A percentile compares a stretch with the other conserved stretches of the same genome.
These are phyloP conservation scores for Diaporthe nobilis DNA, from an alignment of 2,329 filamentous ascomycete genomes.

Conservation along the genomic window DNA sequence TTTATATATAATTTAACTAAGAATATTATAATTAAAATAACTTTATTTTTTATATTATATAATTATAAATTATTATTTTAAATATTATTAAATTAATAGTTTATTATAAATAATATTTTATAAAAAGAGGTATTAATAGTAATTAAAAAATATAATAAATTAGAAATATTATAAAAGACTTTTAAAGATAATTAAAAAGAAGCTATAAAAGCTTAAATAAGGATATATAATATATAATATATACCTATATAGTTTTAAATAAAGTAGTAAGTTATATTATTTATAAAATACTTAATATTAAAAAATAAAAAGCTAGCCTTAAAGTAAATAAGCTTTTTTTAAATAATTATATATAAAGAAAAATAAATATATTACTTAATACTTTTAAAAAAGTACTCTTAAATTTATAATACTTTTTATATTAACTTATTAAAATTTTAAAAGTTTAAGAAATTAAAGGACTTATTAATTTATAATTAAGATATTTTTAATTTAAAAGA, in stretches of 20 bases:
- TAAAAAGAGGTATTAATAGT: background rate
- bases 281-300: no score
- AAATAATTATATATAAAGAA: no score
- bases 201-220: background rate
- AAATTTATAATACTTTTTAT: background rate
- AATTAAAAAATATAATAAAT: background rate
- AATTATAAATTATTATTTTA: background rate
- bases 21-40: background rate
- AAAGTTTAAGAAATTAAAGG: background rate
- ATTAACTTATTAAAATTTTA: background rate
- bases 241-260: no score
- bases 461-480: background rate
- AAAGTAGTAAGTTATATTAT: no score
- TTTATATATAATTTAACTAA: background rate
- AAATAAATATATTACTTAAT: no score
- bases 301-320: no score
- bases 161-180: background rate
- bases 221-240: no score
- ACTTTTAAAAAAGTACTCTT: background rate
- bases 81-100: background rate
- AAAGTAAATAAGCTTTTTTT: no score
- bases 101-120: background rate
- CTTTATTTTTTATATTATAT: background rate
- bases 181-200: background rate
- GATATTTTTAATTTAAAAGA: background rate